Evolutionary conservation across 2,329 filamentous ascomycete genomes (phyloP).

Genomic region (Alternaria rosae): DNA sequence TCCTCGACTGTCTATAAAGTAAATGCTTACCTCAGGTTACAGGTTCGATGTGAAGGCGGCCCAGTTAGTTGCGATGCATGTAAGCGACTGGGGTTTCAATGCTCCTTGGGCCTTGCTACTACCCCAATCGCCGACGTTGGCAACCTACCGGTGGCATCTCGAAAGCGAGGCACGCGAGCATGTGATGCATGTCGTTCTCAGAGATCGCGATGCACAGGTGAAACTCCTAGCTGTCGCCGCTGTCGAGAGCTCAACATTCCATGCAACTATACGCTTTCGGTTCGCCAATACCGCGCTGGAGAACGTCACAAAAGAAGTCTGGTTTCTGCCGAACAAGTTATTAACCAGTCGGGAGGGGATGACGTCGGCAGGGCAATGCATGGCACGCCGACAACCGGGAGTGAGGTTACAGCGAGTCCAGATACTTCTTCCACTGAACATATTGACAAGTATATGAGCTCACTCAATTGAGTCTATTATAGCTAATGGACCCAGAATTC

Average conservation of each 20-base stretch:
- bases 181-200: slow-evolving; percentile 5
- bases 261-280: slow-evolving; percentile 12
- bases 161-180: slow-evolving; percentile 1
- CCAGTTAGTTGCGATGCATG: slow-evolving; percentile 15
- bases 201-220: slow-evolving; percentile 7
- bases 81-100: slow-evolving; percentile 13
- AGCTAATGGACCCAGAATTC: neutral
- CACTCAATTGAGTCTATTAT: neutral
- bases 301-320: neutral
- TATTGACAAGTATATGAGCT: neutral
- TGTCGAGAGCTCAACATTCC: slow-evolving; percentile 4
- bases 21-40: slow-evolving; percentile 39
- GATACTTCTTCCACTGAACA: neutral
- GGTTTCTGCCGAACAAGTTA: neutral
- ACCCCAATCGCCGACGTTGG: neutral
- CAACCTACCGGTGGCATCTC: neutral
- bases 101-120: neutral
- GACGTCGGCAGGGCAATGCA: neutral
- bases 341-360: neutral
- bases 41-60: slow-evolving; percentile 17
- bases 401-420: neutral
- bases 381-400: neutral
- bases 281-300: slow-evolving; percentile 10
- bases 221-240: slow-evolving; percentile 4
- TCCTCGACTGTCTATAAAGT: too few species aligned